Percentiles rank a stretch among this genome's conserved stretches.
Conservation (phyloP, 108 stramenopile genomes). For the Cyclostephanos tholiformis region DNA sequence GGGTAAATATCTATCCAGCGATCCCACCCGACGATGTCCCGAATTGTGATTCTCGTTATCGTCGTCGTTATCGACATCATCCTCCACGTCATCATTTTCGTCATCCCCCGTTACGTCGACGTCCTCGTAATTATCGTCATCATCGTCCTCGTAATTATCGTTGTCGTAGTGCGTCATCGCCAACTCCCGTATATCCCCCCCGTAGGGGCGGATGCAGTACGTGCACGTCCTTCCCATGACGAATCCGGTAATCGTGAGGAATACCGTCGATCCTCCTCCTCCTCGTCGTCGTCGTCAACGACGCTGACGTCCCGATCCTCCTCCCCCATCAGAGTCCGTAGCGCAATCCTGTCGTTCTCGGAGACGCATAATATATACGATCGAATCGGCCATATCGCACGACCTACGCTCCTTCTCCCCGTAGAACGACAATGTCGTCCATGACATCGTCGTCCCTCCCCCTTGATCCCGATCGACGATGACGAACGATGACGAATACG, state of each 20-base stretch:
- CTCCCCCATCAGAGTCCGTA: constrained; percentile 13
- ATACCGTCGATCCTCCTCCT: no score
- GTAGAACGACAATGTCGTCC: constrained; percentile 33
- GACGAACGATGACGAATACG: not conserved
- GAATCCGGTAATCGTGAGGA: not conserved
- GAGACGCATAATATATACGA: constrained; percentile 55
- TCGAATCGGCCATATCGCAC: constrained; percentile 42
- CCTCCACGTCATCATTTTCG: no score
- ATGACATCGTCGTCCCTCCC: not conserved
- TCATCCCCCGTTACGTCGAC: no score
- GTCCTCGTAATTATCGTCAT: no score
- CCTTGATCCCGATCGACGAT: no score
- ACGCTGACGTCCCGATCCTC: not conserved
- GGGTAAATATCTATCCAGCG: constrained; percentile 16
- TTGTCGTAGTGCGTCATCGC: constrained; percentile 13
- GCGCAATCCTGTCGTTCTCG: constrained; percentile 28
- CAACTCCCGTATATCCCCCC: constrained; percentile 45
- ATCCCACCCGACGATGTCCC: no score
- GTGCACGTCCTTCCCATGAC: not conserved
- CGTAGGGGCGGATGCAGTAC: constrained; percentile 53
- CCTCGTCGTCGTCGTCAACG: not conserved
- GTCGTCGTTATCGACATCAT: no score
- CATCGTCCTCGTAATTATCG: not conserved
- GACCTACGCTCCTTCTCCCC: constrained; percentile 43
- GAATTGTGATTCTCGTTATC: no score